A percentile compares a stretch with the other conserved stretches of the same genome.
phyloP scores from a whole-genome alignment of 2,329 filamentous ascomycete genomes.

The Clonostachys sp. region DNA sequence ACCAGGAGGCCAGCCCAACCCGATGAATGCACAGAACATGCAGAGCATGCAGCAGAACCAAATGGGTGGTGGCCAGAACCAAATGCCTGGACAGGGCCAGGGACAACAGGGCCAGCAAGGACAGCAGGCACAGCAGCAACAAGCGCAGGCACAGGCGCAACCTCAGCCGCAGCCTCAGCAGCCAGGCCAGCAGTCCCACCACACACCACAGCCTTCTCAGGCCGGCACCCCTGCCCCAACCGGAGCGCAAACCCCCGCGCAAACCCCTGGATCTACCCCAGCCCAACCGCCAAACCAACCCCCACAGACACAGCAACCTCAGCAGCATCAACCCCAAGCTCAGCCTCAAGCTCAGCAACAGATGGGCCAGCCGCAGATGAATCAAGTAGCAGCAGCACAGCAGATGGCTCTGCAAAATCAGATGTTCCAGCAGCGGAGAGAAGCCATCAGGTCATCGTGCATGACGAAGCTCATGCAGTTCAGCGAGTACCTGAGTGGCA shows the following conservation, averaged over 20 bases:
- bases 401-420: constrained; percentile 25
- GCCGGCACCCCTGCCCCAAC: constrained; percentile 32
- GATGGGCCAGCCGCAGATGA: constrained; percentile 19
- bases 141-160: constrained; percentile 27
- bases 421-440: constrained; percentile 40
- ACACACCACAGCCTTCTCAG: constrained; percentile 36
- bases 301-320: constrained; percentile 22
- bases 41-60: constrained; percentile 36
- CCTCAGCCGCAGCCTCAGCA: constrained; percentile 25
- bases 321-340: constrained; percentile 19
- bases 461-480: constrained; percentile 58
- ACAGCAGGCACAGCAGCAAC: constrained; percentile 18
- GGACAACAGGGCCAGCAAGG: constrained; percentile 20
- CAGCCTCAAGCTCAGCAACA: constrained; percentile 21
- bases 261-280: constrained; percentile 34
- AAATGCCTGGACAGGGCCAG: constrained; percentile 18
- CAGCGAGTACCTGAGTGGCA: constrained; percentile 56
- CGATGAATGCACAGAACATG: constrained; percentile 44
- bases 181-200: constrained; percentile 35
- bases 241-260: constrained; percentile 43
- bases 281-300: constrained; percentile 28
- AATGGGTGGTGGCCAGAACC: constrained; percentile 22
- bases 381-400: constrained; percentile 19
- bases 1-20: constrained; percentile 29
- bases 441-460: constrained; percentile 50